These are phyloP conservation scores for Stramenopiles sp. DNA, from an alignment of 352 stramenopile species.

Conservation along the genomic window DNA sequence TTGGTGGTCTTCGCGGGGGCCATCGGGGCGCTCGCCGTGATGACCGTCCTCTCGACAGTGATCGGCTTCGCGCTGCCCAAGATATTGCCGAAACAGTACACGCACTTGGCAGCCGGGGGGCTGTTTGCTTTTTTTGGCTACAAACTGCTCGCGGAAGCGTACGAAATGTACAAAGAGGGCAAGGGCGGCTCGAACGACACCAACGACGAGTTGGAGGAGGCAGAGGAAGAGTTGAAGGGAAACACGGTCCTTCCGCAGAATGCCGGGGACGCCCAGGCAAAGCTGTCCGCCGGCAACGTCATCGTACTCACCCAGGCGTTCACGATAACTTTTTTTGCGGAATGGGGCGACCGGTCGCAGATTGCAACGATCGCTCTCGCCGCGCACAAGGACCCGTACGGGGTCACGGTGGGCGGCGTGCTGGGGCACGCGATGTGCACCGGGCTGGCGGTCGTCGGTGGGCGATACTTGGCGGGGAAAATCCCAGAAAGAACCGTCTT, in stretches of 20 bases:
- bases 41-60: conserved; percentile 91
- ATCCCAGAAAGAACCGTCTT: conserved; percentile 94
- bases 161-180: conserved; percentile 50
- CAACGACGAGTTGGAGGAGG: conserved; percentile 41
- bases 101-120: conserved; percentile 81
- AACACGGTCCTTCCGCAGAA: too few relatives aligned
- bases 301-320: conserved; percentile 82
- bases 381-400: conserved; percentile 71
- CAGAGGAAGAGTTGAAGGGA: conserved; percentile 54
- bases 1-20: conserved; percentile 83
- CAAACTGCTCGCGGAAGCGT: conserved; percentile 68
- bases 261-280: conserved; percentile 40
- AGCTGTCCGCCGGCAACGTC: too few relatives aligned
- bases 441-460: conserved; percentile 83
- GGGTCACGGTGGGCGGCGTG: conserved; percentile 81
- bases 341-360: conserved; percentile 95
- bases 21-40: conserved; percentile 79
- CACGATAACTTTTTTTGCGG: conserved; percentile 90
- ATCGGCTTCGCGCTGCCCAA: conserved; percentile 85
- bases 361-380: conserved; percentile 96
- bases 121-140: conserved; percentile 88
- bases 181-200: conserved; percentile 28
- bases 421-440: conserved; percentile 94
- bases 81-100: conserved; percentile 74
- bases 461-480: conserved; percentile 82